Evolutionary conservation across 169 alveolate genomes (phyloP).

Genomic region (Plasmodium relictum): DNA sequence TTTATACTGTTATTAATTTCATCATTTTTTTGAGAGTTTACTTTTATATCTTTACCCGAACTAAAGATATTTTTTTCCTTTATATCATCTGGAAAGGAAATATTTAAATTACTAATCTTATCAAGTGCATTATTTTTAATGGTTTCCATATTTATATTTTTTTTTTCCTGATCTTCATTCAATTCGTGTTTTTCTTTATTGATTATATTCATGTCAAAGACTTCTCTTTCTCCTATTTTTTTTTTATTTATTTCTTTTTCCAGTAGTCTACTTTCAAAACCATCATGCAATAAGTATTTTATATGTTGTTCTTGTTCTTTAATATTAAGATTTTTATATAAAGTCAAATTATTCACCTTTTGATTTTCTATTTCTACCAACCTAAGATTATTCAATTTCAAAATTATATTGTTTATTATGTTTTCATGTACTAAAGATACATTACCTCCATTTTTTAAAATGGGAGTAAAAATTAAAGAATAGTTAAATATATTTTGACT

Average conservation of each 20-base stretch:
- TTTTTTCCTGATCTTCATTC: no score
- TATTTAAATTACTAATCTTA: no score
- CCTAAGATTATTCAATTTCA: slow-evolving; percentile 29
- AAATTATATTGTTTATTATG: neutral
- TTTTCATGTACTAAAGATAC: neutral
- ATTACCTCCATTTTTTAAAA: slow-evolving; percentile 21
- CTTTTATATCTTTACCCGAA: no score
- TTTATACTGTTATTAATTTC: no score
- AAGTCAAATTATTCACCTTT: neutral
- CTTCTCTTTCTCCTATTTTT: neutral
- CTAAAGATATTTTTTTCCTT: no score
- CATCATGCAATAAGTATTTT: neutral
- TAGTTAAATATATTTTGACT: slow-evolving; percentile 19
- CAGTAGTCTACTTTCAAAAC: neutral
- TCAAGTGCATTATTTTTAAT: no score
- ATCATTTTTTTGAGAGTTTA: no score
- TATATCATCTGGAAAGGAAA: no score
- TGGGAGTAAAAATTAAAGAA: slow-evolving; percentile 28
- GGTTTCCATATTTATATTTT: no score
- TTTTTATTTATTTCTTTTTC: neutral
- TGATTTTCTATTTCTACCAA: slow-evolving; percentile 17
- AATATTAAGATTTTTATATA: neutral
- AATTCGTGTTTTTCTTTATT: neutral
- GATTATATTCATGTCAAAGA: neutral
- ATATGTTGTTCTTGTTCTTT: neutral